phyloP scores from a whole-genome alignment of 1,284 basidiomycete genomes.

The Mycena sp. region DNA sequence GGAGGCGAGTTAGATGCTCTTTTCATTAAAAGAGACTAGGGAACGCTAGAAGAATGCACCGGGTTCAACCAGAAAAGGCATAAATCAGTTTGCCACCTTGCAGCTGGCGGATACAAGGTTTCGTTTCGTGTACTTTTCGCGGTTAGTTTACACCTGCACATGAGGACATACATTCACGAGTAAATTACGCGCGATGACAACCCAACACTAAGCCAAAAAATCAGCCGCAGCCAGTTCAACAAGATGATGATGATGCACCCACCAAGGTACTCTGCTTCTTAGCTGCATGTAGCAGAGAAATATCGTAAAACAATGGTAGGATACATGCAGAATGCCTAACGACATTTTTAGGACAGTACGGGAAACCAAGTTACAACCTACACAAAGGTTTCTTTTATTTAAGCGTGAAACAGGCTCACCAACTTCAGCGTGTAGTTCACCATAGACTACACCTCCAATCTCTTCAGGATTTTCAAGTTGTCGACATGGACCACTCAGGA shows the following conservation, averaged over 20 bases:
- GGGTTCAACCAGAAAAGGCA: not conserved
- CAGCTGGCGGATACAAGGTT: constrained; percentile 90
- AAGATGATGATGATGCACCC: constrained; percentile 37
- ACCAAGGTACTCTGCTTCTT: constrained; percentile 84
- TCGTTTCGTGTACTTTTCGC: constrained; percentile 26
- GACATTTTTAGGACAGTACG: constrained; percentile 18
- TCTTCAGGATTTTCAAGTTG: constrained; percentile 57
- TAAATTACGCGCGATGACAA: constrained; percentile 92
- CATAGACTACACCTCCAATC: constrained; percentile 93
- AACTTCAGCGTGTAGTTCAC: constrained; percentile 97
- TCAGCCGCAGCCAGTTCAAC: not conserved
- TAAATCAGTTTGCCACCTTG: no score
- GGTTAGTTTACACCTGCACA: constrained; percentile 74
- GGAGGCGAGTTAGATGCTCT: constrained; percentile 93
- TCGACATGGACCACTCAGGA: not conserved
- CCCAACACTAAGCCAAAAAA: constrained; percentile 79
- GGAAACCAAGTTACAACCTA: constrained; percentile 50
- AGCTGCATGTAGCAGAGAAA: constrained; percentile 94
- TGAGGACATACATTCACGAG: constrained; percentile 95
- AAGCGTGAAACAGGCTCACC: constrained; percentile 95
- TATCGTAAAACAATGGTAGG: constrained; percentile 98
- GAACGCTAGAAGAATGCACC: not conserved
- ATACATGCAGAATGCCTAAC: constrained; percentile 95
- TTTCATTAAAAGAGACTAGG: constrained; percentile 79
- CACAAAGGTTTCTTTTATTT: constrained; percentile 98